Base-by-base conservation (phyloP, 257 asterid genomes). In the Fraxinus americana region DNA sequence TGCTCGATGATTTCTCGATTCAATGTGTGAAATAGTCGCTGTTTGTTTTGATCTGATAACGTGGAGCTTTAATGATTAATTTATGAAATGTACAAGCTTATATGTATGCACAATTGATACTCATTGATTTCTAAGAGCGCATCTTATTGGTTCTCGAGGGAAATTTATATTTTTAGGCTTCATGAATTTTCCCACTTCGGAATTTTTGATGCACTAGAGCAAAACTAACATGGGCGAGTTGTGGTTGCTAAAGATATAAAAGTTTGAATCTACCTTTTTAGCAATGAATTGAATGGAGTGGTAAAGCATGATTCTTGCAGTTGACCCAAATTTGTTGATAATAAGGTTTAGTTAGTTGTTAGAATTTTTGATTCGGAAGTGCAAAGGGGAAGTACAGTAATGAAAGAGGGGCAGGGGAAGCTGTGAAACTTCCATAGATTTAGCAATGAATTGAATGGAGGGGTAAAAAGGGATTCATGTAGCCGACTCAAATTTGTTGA, bases 1-100 rank as follows among this genome's bases (percentile, higher is more conserved):
- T 54, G 73, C 69, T 45, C 10, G 13, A 12, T 59, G 5, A 35
- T 78, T 5, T 71, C 23, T 57, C 57, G 69, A n/a, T 41, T 82
- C 35, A n/a, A n/a, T 43, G 67, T 17, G 35, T 11, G 67, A 21
- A 34, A n/a, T 43, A 45, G 34, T 32, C 21, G 54, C 43, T 38
- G 30, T 41, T 68, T 7, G 19, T n/a, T 75, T 34, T 59, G 50
- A 38, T 75, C 17, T 27, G 39, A 59, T 63, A 59, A 19, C 68
- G 10, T 29, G 32, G 43, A 36, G 2, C 54, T 67, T 32, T 17
- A 39, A 9, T 63, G 41, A 61, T 30, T 67, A 19, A n/a, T 61
- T 59, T 43, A 9, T 41, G 30, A 21, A 50, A 65, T 7, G 32
- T 36, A 17, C 32, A 0, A 48, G 73, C 68, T 70, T 81, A 48